Evolutionary conservation across 2,329 filamentous ascomycete species (phyloP), one percentile per base, ranked within the genome.

Genomic region (Neofusicoccum umdonicola): DNA sequence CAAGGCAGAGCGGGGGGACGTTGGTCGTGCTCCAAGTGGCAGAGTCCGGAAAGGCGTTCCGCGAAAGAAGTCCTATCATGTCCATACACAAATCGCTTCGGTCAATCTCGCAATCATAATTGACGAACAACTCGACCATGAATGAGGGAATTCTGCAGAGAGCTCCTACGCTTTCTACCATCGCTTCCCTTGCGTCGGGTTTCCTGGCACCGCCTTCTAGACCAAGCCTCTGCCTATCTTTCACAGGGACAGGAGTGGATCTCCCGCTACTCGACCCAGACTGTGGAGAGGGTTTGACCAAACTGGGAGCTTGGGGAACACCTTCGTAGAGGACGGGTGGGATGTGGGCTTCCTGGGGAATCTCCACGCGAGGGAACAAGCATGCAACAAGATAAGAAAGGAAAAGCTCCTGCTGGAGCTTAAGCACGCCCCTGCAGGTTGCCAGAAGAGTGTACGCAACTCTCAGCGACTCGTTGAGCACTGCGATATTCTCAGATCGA

Each of bases 21-120:
- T 96, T 99, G 4, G 94, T 97, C 11, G 95, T 99, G 76, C 96
- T 99, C 95, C 95, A 99, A 5, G 93, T 97, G 5, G 94, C 95
- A 8, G 95, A 97, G 76, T 99, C 95, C 0, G 95, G 96, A 68
- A 99, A 90, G 2, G 95, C 95, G 75, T 97, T 99, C 65, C 95
- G 87, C 19, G 95, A 94, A 15, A 99, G 82, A 39, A 99, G 84
- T 0, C 95, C 94, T 66, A 99, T 88, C 85, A 98, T 90, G 73
- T 99, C 96, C 80, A 97, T 91, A 72, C 95, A 99, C 4, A 99
- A 81, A 79, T 99, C 95, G 60, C 89, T 89, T 57, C 93, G 87
- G 73, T 99, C 92, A 61, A 92, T 88, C 73, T 98, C 93, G 73
- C 94, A 99, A 77, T 99, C 95, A 74, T 98, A 99, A 77, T 99